phyloP scores from a whole-genome alignment of 495 filamentous ascomycete species.

The Penicillium malachiteum region DNA sequence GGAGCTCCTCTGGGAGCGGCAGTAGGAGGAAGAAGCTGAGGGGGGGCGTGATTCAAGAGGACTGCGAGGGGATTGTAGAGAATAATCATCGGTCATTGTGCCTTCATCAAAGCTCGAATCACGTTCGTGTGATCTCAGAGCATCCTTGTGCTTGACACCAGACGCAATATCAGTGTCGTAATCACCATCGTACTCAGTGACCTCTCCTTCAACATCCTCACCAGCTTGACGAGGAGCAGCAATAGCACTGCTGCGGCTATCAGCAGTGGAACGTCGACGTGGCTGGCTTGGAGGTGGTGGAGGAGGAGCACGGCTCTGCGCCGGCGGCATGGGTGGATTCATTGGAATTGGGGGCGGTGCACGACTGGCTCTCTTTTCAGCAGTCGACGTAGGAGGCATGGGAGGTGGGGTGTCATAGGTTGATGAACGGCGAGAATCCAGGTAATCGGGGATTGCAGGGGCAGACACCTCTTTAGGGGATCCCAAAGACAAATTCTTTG shows the following conservation, averaged over 20 bases:
- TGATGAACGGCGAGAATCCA: conserved; percentile 42
- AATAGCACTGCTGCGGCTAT: conserved; percentile 43
- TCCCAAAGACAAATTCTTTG: conserved; percentile 47
- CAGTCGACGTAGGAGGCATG: conserved; percentile 41
- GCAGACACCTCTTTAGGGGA: conserved; percentile 38
- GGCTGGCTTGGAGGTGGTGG: conserved; percentile 68
- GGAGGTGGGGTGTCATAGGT: conserved; percentile 51
- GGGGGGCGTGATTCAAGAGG: conserved; percentile 50
- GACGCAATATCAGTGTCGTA: conserved; percentile 98
- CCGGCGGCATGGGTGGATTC: conserved; percentile 47
- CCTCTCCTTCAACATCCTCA: conserved; percentile 73
- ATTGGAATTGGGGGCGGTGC: conserved; percentile 51
- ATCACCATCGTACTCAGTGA: conserved; percentile 95
- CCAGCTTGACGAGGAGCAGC: conserved; percentile 42
- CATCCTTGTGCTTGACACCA: conserved; percentile 85
- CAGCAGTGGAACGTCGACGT: conserved; percentile 60
- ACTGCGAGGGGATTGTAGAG: conserved; percentile 47
- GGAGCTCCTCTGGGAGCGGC: conserved; percentile 54
- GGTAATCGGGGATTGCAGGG: conserved; percentile 47
- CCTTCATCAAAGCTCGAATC: conserved; percentile 70
- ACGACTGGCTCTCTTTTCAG: conserved; percentile 52
- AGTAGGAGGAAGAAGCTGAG: conserved; percentile 59
- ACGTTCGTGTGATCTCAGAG: conserved; percentile 75
- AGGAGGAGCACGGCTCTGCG: conserved; percentile 68
- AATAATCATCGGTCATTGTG: conserved; percentile 50